phyloP scores from a whole-genome alignment of 2,329 filamentous ascomycete species.

The Whalleya microplaca region DNA sequence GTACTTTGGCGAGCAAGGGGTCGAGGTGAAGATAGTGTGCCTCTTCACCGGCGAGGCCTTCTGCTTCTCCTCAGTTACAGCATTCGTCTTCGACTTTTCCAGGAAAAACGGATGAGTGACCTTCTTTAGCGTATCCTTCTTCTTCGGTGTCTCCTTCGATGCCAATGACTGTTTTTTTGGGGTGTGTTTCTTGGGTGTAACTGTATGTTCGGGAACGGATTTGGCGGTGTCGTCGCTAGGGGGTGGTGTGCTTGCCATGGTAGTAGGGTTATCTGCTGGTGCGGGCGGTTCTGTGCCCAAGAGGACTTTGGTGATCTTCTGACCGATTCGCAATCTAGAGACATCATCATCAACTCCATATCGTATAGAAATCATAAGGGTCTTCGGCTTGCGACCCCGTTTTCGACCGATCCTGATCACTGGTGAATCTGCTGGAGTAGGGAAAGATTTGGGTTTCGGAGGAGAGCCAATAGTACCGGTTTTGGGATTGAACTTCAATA shows the following conservation, averaged over 20 bases:
- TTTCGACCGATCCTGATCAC: slow-evolving; percentile 27
- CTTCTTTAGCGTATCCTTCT: slow-evolving; percentile 23
- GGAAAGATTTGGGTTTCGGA: slow-evolving; percentile 53
- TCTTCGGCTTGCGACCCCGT: slow-evolving; percentile 43
- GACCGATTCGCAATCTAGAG: slow-evolving; percentile 54
- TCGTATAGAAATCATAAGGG: slow-evolving; percentile 56
- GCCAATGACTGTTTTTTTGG: not conserved
- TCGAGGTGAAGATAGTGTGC: slow-evolving; percentile 53
- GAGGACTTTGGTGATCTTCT: slow-evolving; percentile 67
- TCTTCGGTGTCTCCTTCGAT: slow-evolving; percentile 16
- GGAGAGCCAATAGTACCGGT: slow-evolving; percentile 67
- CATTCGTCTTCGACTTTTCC: slow-evolving; percentile 50
- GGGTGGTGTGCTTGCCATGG: slow-evolving; percentile 16
- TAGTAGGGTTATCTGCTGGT: slow-evolving; percentile 29
- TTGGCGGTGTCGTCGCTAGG: slow-evolving; percentile 9
- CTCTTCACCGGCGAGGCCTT: slow-evolving; percentile 36
- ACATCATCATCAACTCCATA: slow-evolving; percentile 60
- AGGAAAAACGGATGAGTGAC: slow-evolving; percentile 68
- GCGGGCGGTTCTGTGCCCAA: slow-evolving; percentile 29
- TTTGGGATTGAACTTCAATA: slow-evolving; percentile 60
- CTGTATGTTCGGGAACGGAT: not conserved
- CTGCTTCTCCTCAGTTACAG: slow-evolving; percentile 24
- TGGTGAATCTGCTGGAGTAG: slow-evolving; percentile 11
- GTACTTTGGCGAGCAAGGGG: slow-evolving; percentile 56
- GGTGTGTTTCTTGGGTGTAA: not conserved